A percentile compares a stretch with the other conserved stretches of the same genome.
These are phyloP conservation scores for Eimeria brunetti DNA, from an alignment of 169 alveolate species.

Conservation along the genomic window DNA sequence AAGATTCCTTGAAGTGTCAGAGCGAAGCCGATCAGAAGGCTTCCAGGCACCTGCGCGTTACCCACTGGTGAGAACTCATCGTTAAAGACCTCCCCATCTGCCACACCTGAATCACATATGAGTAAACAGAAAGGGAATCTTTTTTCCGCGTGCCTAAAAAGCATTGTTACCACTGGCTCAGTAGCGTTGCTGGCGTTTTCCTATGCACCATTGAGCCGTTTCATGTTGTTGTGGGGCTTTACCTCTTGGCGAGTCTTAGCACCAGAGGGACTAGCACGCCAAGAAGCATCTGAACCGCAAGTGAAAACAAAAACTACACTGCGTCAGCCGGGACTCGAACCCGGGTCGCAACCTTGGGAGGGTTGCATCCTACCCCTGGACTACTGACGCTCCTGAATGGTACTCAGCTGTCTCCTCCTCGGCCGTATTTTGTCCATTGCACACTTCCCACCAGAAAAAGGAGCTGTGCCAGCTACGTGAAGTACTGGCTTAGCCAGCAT, in stretches of 20 bases:
- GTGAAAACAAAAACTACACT: no score
- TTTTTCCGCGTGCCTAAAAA: background rate
- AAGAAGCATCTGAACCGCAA: no score
- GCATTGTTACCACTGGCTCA: background rate
- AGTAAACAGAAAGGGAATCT: background rate
- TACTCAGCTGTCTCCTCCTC: background rate
- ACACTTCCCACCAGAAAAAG: background rate
- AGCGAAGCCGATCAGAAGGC: background rate
- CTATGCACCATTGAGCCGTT: background rate
- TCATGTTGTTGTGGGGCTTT: background rate
- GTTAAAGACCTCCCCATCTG: background rate
- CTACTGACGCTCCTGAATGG: conserved; percentile 85
- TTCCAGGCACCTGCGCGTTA: background rate
- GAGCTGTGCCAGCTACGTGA: background rate
- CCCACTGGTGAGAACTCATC: background rate
- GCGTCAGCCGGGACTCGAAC: conserved; percentile 94
- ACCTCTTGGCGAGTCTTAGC: background rate
- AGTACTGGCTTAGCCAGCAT: background rate
- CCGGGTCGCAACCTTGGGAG: conserved; percentile 94
- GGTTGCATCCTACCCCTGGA: conserved; percentile 93
- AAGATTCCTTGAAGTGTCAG: background rate
- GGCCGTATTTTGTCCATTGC: background rate
- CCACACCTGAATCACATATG: background rate
- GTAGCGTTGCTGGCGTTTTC: background rate
- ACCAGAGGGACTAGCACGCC: no score